A percentile compares a stretch with the other conserved stretches of the same genome.
phyloP scores from a whole-genome alignment of 225 moss, liverwort and hornwort species.

The Pseudisothecium myosuroides region DNA sequence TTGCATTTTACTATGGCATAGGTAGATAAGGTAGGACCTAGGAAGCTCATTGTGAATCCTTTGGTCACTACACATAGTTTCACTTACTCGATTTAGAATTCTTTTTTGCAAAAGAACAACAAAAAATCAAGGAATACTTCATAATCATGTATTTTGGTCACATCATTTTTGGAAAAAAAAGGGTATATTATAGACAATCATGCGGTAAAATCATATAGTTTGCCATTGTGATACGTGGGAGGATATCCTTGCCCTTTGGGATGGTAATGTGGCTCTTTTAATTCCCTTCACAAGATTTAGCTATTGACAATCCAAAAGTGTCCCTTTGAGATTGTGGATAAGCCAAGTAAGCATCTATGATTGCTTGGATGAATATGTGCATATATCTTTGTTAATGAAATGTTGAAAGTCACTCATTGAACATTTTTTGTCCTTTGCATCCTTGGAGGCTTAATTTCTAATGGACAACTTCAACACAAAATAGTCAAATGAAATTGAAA shows the following conservation, averaged over 20 bases:
- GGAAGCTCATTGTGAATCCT: background rate
- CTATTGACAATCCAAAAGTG: background rate
- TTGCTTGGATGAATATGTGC: background rate
- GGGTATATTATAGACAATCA: background rate
- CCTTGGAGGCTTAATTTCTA: background rate
- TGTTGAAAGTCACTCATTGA: background rate
- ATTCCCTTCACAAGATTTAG: background rate
- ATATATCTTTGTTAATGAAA: background rate
- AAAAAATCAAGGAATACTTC: background rate
- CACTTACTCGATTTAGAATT: background rate
- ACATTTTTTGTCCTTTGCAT: background rate
- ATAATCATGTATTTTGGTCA: background rate
- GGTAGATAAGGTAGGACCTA: background rate
- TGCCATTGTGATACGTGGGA: fast-evolving
- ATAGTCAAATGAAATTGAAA: background rate
- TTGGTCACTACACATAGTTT: background rate
- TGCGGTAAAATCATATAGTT: background rate
- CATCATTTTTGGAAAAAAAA: background rate
- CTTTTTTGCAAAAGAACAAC: fast-evolving
- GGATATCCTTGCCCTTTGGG: background rate
- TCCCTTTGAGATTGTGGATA: background rate
- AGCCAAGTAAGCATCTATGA: background rate
- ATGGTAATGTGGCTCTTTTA: background rate
- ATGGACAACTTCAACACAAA: background rate
- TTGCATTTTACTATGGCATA: background rate